phyloP scores from a whole-genome alignment of 345 rosid genomes.

The Eutrema japonicum region DNA sequence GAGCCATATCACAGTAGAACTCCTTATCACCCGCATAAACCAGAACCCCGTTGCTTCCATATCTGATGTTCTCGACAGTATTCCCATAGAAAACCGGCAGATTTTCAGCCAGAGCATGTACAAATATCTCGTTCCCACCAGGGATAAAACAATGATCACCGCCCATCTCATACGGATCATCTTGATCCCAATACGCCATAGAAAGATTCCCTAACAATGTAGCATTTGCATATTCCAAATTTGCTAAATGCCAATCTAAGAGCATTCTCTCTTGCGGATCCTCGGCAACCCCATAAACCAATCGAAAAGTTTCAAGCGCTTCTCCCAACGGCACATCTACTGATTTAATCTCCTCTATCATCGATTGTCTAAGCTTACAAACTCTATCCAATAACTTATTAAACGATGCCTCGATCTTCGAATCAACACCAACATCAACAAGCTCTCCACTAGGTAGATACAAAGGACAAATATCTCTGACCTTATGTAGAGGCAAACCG shows the following conservation, averaged over 20 bases:
- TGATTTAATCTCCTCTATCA: conserved; percentile 89
- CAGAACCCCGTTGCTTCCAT: conserved; percentile 75
- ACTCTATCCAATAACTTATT: conserved; percentile 89
- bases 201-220: conserved; percentile 84
- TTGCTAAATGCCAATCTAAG: conserved; percentile 93
- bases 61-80: conserved; percentile 74
- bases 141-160: conserved; percentile 98
- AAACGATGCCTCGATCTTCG: conserved; percentile 80
- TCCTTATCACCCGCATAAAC: conserved; percentile 79
- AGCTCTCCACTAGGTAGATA: conserved; percentile 81
- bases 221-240: conserved; percentile 94
- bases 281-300: conserved; percentile 79
- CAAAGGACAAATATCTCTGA: conserved; percentile 90
- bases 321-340: conserved; percentile 85
- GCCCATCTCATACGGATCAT: conserved; percentile 98
- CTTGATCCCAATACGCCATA: conserved; percentile 98
- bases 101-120: conserved; percentile 84
- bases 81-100: conserved; percentile 80
- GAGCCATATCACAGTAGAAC: conserved; percentile 85
- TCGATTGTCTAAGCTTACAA: conserved; percentile 93
- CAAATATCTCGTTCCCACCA: conserved; percentile 86
- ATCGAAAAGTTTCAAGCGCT: conserved; percentile 83
- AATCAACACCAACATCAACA: conserved; percentile 76
- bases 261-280: conserved; percentile 82
- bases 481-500: conserved; percentile 92